Evolutionary conservation across 345 rosid genomes (phyloP).

Genomic region (Aegle marmelos): DNA sequence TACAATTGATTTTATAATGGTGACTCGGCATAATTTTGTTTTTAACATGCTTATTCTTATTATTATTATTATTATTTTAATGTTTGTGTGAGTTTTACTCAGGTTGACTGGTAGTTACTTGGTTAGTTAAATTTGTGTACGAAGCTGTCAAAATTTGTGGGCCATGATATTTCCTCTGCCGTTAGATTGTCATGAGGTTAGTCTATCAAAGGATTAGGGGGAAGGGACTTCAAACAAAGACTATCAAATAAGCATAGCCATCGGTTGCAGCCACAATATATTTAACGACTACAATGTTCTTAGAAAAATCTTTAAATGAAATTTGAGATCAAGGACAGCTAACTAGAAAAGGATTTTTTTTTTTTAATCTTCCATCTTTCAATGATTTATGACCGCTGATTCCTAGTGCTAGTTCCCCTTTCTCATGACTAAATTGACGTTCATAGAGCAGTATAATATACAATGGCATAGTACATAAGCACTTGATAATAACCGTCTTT

Average conservation of each 20-base stretch:
- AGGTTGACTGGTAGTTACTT: not conserved
- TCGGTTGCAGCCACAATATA: not conserved
- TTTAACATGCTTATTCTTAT: not conserved
- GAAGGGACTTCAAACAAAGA: not conserved
- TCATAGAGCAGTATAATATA: not conserved
- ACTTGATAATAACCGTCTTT: not conserved
- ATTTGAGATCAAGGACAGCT: not conserved
- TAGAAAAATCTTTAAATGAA: not conserved
- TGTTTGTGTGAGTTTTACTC: not conserved
- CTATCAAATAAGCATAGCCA: not conserved
- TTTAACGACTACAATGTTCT: not conserved
- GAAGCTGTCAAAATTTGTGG: slow-evolving; percentile 14
- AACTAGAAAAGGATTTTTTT: too few relatives aligned
- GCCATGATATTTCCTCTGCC: slow-evolving; percentile 5
- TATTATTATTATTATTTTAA: too few relatives aligned
- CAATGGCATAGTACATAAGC: not conserved
- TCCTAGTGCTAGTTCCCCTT: slow-evolving; percentile 5
- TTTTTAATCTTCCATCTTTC: not conserved
- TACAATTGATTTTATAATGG: not conserved
- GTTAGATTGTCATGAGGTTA: slow-evolving; percentile 4
- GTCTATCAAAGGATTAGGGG: not conserved
- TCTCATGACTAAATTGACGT: not conserved
- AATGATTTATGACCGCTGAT: not conserved
- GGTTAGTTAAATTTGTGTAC: slow-evolving; percentile 12
- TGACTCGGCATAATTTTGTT: not conserved